phyloP scores from a whole-genome alignment of 495 filamentous ascomycete species.

The Neurospora hispaniola region DNA sequence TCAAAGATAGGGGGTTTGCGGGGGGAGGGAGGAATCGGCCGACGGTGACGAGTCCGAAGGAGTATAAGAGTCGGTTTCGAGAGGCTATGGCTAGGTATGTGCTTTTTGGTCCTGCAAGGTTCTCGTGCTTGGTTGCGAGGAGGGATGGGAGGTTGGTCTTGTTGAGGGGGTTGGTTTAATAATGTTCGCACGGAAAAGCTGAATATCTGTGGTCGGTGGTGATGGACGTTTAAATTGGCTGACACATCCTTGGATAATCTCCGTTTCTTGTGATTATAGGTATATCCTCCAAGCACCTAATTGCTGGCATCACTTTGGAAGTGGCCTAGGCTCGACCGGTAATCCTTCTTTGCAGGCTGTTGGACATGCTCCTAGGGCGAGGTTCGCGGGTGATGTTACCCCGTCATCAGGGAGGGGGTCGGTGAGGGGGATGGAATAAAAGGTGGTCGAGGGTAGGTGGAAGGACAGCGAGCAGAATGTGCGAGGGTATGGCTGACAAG shows the following conservation, averaged over 20 bases:
- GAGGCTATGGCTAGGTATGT: slow-evolving; percentile 96
- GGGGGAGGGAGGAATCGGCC: slow-evolving; percentile 79
- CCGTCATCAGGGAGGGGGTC: not conserved
- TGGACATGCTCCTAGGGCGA: not conserved
- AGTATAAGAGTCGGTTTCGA: slow-evolving; percentile 92
- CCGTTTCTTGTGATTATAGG: slow-evolving; percentile 12
- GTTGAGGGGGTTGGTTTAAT: not conserved
- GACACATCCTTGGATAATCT: not conserved
- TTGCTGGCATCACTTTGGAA: slow-evolving; percentile 38
- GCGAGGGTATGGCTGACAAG: not conserved
- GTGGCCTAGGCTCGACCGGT: not conserved
- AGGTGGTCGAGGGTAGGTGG: not conserved
- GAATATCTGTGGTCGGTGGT: not conserved
- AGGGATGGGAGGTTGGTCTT: not conserved
- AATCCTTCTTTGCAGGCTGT: not conserved
- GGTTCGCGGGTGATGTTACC: not conserved
- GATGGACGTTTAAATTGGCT: not conserved
- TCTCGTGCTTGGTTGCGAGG: not conserved
- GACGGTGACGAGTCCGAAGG: slow-evolving; percentile 93
- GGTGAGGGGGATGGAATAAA: not conserved
- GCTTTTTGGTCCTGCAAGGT: slow-evolving; percentile 22
- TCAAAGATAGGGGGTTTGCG: slow-evolving; percentile 86
- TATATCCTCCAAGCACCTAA: slow-evolving; percentile 42
- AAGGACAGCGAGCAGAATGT: not conserved
- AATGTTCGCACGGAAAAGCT: not conserved